Evolutionary conservation across 495 filamentous ascomycete genomes (phyloP).

Genomic region (Lepraria neglecta): DNA sequence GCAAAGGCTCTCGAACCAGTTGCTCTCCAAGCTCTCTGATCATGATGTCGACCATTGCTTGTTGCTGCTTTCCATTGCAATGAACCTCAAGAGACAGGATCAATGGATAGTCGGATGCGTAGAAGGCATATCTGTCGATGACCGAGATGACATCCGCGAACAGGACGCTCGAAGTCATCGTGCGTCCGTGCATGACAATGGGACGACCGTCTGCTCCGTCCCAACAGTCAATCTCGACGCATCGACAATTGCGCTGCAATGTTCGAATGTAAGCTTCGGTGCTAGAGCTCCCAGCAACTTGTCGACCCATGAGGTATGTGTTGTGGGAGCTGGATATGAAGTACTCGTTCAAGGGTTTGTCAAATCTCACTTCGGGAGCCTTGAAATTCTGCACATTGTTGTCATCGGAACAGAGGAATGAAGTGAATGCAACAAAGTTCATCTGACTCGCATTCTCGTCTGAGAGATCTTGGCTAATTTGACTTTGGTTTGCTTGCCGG

Average conservation of each 20-base stretch:
- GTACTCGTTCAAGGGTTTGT: conserved; percentile 90
- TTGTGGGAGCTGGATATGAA: conserved; percentile 99
- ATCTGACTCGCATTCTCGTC: conserved; percentile 51
- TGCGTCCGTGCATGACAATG: conserved; percentile 83
- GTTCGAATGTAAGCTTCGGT: conserved; percentile 90
- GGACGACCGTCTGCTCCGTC: conserved; percentile 82
- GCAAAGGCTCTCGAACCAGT: conserved; percentile 67
- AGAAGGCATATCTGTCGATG: conserved; percentile 89
- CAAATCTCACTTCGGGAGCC: conserved; percentile 53
- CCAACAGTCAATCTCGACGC: conserved; percentile 97
- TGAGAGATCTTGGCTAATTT: conserved; percentile 32
- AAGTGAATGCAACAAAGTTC: conserved; percentile 65
- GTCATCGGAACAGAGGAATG: conserved; percentile 66
- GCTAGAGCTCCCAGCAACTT: conserved; percentile 82
- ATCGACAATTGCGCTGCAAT: conserved; percentile 83
- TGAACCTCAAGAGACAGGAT: conserved; percentile 95
- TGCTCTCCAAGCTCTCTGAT: conserved; percentile 69
- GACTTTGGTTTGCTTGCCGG: conserved; percentile 55
- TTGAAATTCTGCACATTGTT: conserved; percentile 56
- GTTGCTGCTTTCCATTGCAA: conserved; percentile 76
- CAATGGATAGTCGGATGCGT: conserved; percentile 71
- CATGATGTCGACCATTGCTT: conserved; percentile 86
- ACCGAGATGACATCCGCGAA: conserved; percentile 87
- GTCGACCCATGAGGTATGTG: conserved; percentile 87
- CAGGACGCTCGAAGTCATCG: conserved; percentile 74